These are phyloP conservation scores for Boletus hoseneyae DNA, from an alignment of 1,284 basidiomycete species.

Conservation along the genomic window DNA sequence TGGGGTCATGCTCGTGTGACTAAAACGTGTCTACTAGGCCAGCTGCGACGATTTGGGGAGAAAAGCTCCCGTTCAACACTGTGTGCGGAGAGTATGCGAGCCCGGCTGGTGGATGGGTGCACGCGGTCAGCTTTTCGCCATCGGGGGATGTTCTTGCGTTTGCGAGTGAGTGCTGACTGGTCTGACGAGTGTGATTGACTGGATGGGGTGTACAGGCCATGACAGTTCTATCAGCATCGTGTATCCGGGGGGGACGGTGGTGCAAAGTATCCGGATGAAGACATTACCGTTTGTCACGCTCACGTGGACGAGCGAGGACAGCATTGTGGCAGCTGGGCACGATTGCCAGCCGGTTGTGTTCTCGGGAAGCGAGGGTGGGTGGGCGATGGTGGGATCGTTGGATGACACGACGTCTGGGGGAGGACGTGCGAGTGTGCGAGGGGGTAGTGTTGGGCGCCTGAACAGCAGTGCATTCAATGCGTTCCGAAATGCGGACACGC, in stretches of 20 bases:
- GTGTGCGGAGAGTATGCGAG: constrained; percentile 92
- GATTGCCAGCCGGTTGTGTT: constrained; percentile 96
- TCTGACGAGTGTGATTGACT: not conserved
- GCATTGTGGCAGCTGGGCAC: constrained; percentile 90
- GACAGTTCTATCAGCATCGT: constrained; percentile 89
- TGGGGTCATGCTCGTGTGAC: not conserved
- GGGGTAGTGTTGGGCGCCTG: constrained; percentile 70
- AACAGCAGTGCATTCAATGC: constrained; percentile 95
- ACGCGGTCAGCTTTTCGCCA: constrained; percentile 93
- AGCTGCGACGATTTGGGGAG: constrained; percentile 91
- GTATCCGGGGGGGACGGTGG: constrained; percentile 73
- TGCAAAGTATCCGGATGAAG: constrained; percentile 72
- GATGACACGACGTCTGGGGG: constrained; percentile 65
- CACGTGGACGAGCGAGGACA: constrained; percentile 79
- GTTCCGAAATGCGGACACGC: constrained; percentile 90
- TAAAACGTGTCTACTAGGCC: constrained; percentile 53
- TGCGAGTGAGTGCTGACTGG: constrained; percentile 59
- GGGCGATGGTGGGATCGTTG: constrained; percentile 77
- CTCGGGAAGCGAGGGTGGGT: constrained; percentile 67
- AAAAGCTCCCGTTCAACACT: constrained; percentile 96
- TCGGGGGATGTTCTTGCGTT: constrained; percentile 92
- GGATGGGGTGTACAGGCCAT: constrained; percentile 57
- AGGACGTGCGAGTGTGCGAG: constrained; percentile 44
- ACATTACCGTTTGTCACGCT: constrained; percentile 82
- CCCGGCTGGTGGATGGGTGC: constrained; percentile 95